phyloP scores from a whole-genome alignment of 2,329 filamentous ascomycete species.

The Zymoseptoria passerinii region DNA sequence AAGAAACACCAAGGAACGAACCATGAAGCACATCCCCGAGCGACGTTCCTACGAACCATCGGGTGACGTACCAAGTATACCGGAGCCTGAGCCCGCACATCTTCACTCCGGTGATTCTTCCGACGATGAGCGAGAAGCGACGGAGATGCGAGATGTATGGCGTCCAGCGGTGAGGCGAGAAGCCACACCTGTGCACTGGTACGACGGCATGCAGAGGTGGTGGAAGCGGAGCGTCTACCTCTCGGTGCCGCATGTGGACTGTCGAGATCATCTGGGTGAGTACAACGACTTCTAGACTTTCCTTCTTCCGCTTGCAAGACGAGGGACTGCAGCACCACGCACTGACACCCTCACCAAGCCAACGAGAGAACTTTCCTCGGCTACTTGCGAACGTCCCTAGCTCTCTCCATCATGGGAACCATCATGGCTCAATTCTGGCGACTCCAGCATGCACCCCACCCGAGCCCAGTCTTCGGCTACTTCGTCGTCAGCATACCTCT shows the following conservation, averaged over 20 bases:
- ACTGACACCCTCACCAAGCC: slow-evolving; percentile 39
- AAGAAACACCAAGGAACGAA: neutral
- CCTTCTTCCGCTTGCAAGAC: neutral
- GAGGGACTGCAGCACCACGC: neutral
- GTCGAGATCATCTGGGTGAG: slow-evolving; percentile 51
- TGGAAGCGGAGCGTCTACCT: slow-evolving; percentile 46
- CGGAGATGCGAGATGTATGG: slow-evolving; percentile 22
- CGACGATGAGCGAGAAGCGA: slow-evolving; percentile 29
- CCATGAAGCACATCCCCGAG: neutral
- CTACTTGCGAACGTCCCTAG: slow-evolving; percentile 62
- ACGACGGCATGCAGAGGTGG: slow-evolving; percentile 33
- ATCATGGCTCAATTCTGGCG: slow-evolving; percentile 60
- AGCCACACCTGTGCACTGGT: slow-evolving; percentile 25
- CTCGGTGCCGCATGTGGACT: slow-evolving; percentile 42
- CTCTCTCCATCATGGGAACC: slow-evolving; percentile 60
- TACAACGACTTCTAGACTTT: neutral
- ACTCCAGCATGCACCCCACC: slow-evolving; percentile 44
- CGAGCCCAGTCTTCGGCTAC: slow-evolving; percentile 47
- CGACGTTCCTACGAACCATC: slow-evolving; percentile 1
- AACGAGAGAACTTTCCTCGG: slow-evolving; percentile 67
- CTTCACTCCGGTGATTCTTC: slow-evolving; percentile 7
- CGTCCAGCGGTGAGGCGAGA: neutral
- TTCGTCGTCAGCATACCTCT: slow-evolving; percentile 54
- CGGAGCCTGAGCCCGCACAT: slow-evolving; percentile 22
- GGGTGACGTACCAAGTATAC: slow-evolving; percentile 8